A percentile compares a stretch with the other conserved stretches of the same genome.
Conservation (phyloP, 441 rosid species). For the Cnidoscolus chayamansa region DNA sequence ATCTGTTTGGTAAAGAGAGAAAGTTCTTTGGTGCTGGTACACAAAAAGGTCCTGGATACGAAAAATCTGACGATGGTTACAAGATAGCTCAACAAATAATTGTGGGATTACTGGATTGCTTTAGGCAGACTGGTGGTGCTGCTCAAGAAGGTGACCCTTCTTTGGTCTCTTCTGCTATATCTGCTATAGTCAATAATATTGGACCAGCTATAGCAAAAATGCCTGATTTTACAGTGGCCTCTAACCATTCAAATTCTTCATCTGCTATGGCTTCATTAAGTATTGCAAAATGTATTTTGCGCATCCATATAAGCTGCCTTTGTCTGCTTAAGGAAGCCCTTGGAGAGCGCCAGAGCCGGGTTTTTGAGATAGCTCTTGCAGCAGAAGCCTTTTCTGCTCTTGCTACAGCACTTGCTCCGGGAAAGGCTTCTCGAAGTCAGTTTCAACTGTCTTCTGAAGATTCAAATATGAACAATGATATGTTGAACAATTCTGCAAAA, state of each 20-base stretch:
- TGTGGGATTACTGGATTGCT: constrained; percentile 70
- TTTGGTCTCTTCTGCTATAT: constrained; percentile 89
- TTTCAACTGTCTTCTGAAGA: constrained; percentile 84
- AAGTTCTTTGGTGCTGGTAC: constrained; percentile 54
- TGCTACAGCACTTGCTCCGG: constrained; percentile 58
- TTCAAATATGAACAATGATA: constrained; percentile 51
- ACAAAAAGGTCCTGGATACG: constrained; percentile 47
- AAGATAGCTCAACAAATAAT: constrained; percentile 85
- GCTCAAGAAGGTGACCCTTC: constrained; percentile 98
- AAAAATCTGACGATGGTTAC: constrained; percentile 70
- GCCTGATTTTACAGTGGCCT: constrained; percentile 61
- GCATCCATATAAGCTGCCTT: constrained; percentile 73
- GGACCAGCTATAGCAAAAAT: constrained; percentile 64
- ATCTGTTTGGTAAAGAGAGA: constrained; percentile 59
- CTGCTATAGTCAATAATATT: constrained; percentile 74
- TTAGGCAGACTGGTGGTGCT: constrained; percentile 94
- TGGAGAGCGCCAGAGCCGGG: constrained; percentile 97
- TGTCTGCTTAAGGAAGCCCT: constrained; percentile 91
- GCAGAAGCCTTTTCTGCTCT: constrained; percentile 86
- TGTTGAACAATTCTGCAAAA: constrained; percentile 41
- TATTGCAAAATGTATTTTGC: constrained; percentile 67
- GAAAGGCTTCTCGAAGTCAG: constrained; percentile 81
- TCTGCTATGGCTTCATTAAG: constrained; percentile 44
- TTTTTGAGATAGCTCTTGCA: constrained; percentile 95
- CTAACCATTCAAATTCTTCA: constrained; percentile 48